Evolutionary conservation across 2,329 filamentous ascomycete species (phyloP), one percentile per base, ranked within the genome.

Genomic region (Alternaria metachromatica): DNA sequence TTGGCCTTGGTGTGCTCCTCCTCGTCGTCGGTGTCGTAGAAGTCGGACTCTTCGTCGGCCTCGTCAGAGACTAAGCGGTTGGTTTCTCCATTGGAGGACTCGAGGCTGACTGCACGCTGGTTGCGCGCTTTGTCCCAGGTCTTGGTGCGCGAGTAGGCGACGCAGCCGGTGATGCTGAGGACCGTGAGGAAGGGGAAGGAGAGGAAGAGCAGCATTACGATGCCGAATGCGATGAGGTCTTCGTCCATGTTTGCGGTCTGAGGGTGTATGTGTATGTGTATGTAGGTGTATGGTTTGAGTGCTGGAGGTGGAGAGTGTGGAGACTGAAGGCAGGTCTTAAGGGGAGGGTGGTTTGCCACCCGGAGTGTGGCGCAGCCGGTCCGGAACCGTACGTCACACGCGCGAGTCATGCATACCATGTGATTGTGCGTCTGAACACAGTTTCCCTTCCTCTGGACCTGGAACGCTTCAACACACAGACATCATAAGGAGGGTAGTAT

Each of bases 11-110:
- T 72, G 62, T 69, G 57, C 41, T 76, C 73, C 41, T 66, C 65
- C 63, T 77, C 75, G 49, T 77, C 75, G 12, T 77, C 74, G 23
- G 74, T 76, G 66, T 77, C 73, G 62, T 71, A 65, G 60, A 71
- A 76, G 55, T 76, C 75, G 46, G 67, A 69, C 9, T 72, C 70
- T 33, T 69, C 66, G 23, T 71, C 65, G 15, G 62, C 37, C 15
- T 51, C 58, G 11, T 63, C 49, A 12, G 43, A 26, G 26, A 74
- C 58, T 4, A 70, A 68, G 11, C 60, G 60, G 33, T 68, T 65
- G 11, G 67, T 65, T 51, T 75, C 69, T 11, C 49, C 49, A 4
- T 53, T 53, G 49, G 64, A 64, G 4, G 69, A 64, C 46, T 77
- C 75, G 54, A 73, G 70, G 20, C 65, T 66, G 46, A 72, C 64